These are phyloP conservation scores for Corylus avellana DNA, from an alignment of 306 rosid genomes.

Conservation along the genomic window DNA sequence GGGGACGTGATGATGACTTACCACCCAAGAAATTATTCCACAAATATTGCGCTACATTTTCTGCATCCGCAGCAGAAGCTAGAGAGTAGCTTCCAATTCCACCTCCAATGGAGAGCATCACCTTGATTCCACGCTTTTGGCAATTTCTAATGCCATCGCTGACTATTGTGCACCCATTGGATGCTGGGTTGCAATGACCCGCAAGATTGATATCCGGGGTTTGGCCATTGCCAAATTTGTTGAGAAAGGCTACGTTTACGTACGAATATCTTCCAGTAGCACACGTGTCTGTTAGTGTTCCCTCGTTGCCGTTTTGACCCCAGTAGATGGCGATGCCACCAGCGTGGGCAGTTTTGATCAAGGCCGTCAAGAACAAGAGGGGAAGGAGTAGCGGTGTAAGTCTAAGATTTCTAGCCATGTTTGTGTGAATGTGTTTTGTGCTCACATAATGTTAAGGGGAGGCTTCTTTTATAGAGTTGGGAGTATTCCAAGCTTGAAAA, in stretches of 20 bases:
- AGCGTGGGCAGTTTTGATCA: conserved; percentile 16
- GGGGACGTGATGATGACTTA: conserved; percentile 52
- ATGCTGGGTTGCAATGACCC: conserved; percentile 61
- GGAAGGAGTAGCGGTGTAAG: conserved; percentile 14
- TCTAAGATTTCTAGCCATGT: conserved; percentile 29
- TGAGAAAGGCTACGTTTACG: conserved; percentile 52
- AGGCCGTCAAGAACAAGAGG: conserved; percentile 8
- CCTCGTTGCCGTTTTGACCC: conserved; percentile 53
- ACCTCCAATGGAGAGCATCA: conserved; percentile 70
- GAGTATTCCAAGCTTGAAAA: background rate
- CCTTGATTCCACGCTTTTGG: conserved; percentile 60
- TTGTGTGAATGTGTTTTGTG: background rate
- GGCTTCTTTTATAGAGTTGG: conserved; percentile 15
- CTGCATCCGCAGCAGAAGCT: conserved; percentile 51
- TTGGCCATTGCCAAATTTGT: conserved; percentile 42
- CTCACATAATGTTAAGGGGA: background rate
- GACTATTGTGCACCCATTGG: conserved; percentile 42
- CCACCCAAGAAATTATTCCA: conserved; percentile 82
- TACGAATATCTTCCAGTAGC: conserved; percentile 52
- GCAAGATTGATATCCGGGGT: conserved; percentile 67
- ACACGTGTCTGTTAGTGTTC: conserved; percentile 58
- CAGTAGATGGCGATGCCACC: conserved; percentile 53
- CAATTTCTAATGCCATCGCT: conserved; percentile 48
- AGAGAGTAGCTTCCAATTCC: conserved; percentile 57
- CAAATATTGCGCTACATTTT: conserved; percentile 41